Conservation (phyloP, 805 yeast genomes). For the Saccharomyces jurei region DNA sequence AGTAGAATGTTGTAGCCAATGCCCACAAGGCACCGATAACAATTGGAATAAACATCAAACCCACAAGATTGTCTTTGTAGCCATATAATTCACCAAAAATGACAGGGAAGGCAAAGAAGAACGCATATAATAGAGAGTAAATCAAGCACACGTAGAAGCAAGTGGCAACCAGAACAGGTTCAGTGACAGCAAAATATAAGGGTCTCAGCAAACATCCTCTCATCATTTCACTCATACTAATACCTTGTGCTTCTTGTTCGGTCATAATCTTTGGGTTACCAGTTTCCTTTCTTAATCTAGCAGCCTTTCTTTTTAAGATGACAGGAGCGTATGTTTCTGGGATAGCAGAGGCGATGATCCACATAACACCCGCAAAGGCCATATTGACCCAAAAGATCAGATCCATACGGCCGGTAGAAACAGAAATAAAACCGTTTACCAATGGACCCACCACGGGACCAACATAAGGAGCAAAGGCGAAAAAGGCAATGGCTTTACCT, state of each 20-base stretch:
- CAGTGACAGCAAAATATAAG: conserved; percentile 63
- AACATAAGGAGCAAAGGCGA: conserved; percentile 86
- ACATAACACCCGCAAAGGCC: conserved; percentile 84
- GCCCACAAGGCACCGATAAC: conserved; percentile 79
- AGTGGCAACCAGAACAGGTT: conserved; percentile 78
- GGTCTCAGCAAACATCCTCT: conserved; percentile 74
- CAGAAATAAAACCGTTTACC: conserved; percentile 77
- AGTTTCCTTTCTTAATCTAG: conserved; percentile 61
- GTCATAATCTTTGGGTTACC: conserved; percentile 83
- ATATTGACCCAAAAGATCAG: conserved; percentile 83
- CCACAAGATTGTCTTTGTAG: conserved; percentile 68
- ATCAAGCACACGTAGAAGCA: conserved; percentile 82
- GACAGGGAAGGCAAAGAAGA: conserved; percentile 92
- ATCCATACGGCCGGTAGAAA: conserved; percentile 59
- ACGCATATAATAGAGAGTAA: conserved; percentile 84
- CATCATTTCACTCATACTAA: conserved; percentile 60
- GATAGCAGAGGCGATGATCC: conserved; percentile 52
- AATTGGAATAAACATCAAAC: conserved; percentile 85
- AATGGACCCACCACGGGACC: conserved; percentile 90
- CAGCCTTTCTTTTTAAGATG: conserved; percentile 60
- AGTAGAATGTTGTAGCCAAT: conserved; percentile 59
- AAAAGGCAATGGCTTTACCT: conserved; percentile 84
- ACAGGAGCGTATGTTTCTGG: conserved; percentile 94
- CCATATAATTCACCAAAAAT: conserved; percentile 73
- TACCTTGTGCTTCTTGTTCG: conserved; percentile 79